Evolutionary conservation across 139 green algal genomes (phyloP), one percentile per base, ranked within the genome.

Genomic region (Pleodorina starrii): DNA sequence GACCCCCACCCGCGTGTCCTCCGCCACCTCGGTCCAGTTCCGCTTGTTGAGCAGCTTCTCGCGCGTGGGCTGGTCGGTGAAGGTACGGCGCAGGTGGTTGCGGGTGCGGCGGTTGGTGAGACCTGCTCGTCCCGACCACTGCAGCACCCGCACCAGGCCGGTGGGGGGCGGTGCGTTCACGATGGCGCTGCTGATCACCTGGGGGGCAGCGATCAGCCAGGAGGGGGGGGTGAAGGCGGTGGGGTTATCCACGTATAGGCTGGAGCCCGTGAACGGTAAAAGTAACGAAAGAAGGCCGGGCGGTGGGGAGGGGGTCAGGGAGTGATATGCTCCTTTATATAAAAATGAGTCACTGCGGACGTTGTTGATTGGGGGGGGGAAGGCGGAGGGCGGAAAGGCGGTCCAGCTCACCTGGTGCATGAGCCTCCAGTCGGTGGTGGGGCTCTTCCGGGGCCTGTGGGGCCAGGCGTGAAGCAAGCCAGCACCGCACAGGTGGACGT

Each of bases 401-500:
- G 42, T 43, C 29, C 5, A n/a, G 69, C 78, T 0, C 57, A 74
- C 60, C 81, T 87, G 81, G 59, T 68, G 40, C 81, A 87, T 87
- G 60, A 44, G 68, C 60, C 81, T 74, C 60, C 81, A 87, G 60
- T 78, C 81, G 10, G 50, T 17, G 19, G 1, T 16, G 1, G 60
- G 81, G 7, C 42, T 40, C 32, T 60, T 11, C 16, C 25, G 4
- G 29, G 29, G 81, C 9, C 5, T 77, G 21, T 0, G 50, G 17
- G 59, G 81, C 81, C 59, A 87, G 35, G 16, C 43, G 60, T 77
- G 43, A 59, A 87, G 81, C 29, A 3, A 0, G 60, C 42, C 68
- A 5, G 66, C 54, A 44, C 51, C 88, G 23, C 54, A 83, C 44
- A 91, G 79, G 81, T 91, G 88, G 32, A 91, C 88, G 72, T 91